These are phyloP conservation scores for Butyriboletus appendiculatus DNA, from an alignment of 1,284 basidiomycete genomes.

Conservation along the genomic window DNA sequence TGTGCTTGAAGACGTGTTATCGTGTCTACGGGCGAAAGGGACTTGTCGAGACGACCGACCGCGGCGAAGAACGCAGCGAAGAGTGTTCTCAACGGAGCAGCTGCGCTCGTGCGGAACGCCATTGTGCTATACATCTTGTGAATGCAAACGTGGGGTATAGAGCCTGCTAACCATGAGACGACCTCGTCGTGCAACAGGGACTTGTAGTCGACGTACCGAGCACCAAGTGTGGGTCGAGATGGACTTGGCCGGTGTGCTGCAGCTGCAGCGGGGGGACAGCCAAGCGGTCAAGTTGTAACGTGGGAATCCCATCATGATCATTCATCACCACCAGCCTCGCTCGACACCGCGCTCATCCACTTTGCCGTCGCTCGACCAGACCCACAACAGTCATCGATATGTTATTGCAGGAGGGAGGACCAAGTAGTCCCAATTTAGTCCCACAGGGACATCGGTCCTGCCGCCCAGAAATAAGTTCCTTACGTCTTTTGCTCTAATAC, in stretches of 20 bases:
- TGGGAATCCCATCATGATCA: conserved; percentile 1
- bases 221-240: neutral
- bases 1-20: conserved; percentile 63
- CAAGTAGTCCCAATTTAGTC: conserved; percentile 6
- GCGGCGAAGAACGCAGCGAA: conserved; percentile 53
- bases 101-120: conserved; percentile 2
- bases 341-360: neutral
- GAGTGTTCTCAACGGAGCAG: conserved; percentile 10
- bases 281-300: neutral
- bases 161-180: neutral
- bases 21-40: conserved; percentile 69
- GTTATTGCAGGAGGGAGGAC: neutral
- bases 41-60: conserved; percentile 74
- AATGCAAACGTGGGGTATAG: neutral
- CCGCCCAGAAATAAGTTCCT: neutral
- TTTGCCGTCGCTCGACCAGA: neutral
- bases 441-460: neutral
- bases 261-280: neutral
- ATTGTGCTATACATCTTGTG: neutral
- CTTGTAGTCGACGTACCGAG: neutral
- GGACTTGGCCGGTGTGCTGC: neutral
- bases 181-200: neutral
- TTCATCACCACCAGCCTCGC: neutral
- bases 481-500: neutral
- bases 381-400: neutral